These are phyloP conservation scores for Lactarius deliciosus DNA, from an alignment of 768 basidiomycete species.

Conservation along the genomic window DNA sequence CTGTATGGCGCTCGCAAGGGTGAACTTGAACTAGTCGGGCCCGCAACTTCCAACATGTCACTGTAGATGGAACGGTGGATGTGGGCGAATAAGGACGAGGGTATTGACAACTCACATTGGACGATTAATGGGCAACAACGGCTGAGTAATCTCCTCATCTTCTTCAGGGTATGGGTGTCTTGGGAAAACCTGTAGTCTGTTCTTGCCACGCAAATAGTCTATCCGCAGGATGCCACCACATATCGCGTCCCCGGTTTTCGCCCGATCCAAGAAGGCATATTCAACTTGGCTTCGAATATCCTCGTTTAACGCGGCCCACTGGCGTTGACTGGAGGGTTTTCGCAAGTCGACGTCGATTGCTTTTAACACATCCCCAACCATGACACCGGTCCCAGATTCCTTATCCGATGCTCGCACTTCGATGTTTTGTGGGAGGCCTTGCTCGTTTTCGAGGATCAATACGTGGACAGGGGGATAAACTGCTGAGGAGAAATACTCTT, in stretches of 20 bases:
- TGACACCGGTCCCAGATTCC: conserved; percentile 11
- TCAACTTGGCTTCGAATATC: conserved; percentile 20
- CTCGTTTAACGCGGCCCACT: conserved; percentile 20
- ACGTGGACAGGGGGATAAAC: conserved; percentile 20
- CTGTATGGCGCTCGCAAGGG: conserved; percentile 5
- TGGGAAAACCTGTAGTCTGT: conserved; percentile 22
- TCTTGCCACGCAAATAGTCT: conserved; percentile 22
- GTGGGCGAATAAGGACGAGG: not conserved
- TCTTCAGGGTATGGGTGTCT: conserved; percentile 6
- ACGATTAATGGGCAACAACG: conserved; percentile 3
- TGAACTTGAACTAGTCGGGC: not conserved
- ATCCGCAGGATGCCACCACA: conserved; percentile 17
- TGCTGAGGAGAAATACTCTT: conserved; percentile 13
- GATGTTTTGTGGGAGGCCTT: conserved; percentile 25
- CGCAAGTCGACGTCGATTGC: conserved; percentile 12
- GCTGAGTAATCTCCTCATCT: conserved; percentile 13
- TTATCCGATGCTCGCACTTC: conserved; percentile 15
- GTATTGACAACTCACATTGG: conserved; percentile 13
- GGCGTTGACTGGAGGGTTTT: conserved; percentile 20
- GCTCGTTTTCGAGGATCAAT: conserved; percentile 17
- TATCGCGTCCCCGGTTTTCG: conserved; percentile 15
- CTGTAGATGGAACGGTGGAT: not conserved
- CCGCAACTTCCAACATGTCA: conserved; percentile 3
- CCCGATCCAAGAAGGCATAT: conserved; percentile 15
- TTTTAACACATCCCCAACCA: conserved; percentile 23